A percentile compares a stretch with the other conserved stretches of the same genome.
These are phyloP conservation scores for Trematosphaeria pertusa DNA, from an alignment of 2,329 filamentous ascomycete species.

Conservation along the genomic window DNA sequence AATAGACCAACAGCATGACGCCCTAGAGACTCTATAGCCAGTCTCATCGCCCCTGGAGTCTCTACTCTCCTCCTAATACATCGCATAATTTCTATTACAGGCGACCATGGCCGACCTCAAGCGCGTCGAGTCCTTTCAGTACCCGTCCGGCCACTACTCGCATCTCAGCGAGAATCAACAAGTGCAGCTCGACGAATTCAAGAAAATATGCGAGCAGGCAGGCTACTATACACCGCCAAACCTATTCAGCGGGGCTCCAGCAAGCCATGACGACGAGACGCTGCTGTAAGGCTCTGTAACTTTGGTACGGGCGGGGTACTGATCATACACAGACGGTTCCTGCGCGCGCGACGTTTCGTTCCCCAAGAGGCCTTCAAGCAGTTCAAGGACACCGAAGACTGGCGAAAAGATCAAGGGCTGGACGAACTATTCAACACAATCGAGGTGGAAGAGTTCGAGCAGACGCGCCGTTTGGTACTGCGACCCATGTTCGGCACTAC, in stretches of 20 bases:
- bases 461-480: conserved; percentile 74
- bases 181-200: conserved; percentile 74
- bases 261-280: conserved; percentile 75
- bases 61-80: too few relatives aligned
- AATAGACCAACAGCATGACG: too few relatives aligned
- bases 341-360: conserved; percentile 83
- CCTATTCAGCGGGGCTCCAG: conserved; percentile 39
- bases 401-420: conserved; percentile 80
- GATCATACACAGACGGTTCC: conserved; percentile 70
- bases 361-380: conserved; percentile 79
- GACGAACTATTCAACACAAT: conserved; percentile 85
- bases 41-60: conserved; percentile 4
- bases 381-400: conserved; percentile 87
- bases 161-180: conserved; percentile 76
- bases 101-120: conserved; percentile 43
- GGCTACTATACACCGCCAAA: conserved; percentile 65
- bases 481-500: conserved; percentile 3
- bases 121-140: conserved; percentile 57
- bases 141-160: conserved; percentile 80
- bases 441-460: conserved; percentile 82
- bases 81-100: background rate
- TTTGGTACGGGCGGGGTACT: conserved; percentile 26
- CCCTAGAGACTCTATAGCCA: conserved; percentile 13
- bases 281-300: conserved; percentile 63
- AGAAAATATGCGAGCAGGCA: conserved; percentile 68